Conservation (phyloP, 1,284 basidiomycete genomes). For the Sanghuangporus sanghuang region DNA sequence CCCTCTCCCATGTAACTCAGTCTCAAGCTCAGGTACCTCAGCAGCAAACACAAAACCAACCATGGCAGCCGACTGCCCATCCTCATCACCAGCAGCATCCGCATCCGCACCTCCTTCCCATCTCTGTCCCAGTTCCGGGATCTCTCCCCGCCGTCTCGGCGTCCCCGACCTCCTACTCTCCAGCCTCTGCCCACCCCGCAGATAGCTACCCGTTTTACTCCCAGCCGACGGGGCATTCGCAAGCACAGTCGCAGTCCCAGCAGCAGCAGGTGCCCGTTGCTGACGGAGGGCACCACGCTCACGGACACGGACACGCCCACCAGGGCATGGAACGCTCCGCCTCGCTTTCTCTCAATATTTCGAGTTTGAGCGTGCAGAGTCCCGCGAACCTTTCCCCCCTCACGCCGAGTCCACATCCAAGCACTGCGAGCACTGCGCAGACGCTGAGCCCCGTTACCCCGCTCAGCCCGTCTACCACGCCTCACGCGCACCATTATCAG, state of each 20-base stretch:
- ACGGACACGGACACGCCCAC: constrained; percentile 20
- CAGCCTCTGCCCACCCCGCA: constrained; percentile 30
- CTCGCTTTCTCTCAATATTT: constrained; percentile 60
- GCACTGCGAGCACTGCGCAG: constrained; percentile 20
- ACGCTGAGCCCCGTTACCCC: constrained; percentile 41
- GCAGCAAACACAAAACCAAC: constrained; percentile 15
- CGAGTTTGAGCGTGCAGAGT: constrained; percentile 55
- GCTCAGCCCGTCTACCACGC: constrained; percentile 44
- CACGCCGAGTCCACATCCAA: constrained; percentile 30
- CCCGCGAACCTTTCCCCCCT: constrained; percentile 51
- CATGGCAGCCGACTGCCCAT: constrained; percentile 8
- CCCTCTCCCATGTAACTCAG: not conserved
- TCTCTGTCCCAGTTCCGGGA: constrained; percentile 24
- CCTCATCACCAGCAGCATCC: constrained; percentile 22
- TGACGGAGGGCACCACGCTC: constrained; percentile 21
- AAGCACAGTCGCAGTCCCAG: constrained; percentile 25
- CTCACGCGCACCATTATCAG: constrained; percentile 31
- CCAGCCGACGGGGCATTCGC: constrained; percentile 23
- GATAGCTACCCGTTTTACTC: not conserved
- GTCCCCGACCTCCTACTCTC: constrained; percentile 30
- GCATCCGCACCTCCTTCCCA: constrained; percentile 23
- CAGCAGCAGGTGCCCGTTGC: constrained; percentile 22
- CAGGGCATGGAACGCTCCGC: constrained; percentile 27
- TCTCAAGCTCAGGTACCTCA: constrained; percentile 18
- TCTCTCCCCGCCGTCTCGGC: not conserved